A percentile compares a stretch with the other conserved stretches of the same genome.
Evolutionary conservation across 352 stramenopile genomes (phyloP).

Genomic region (Pilasporangium apinafurcum): DNA sequence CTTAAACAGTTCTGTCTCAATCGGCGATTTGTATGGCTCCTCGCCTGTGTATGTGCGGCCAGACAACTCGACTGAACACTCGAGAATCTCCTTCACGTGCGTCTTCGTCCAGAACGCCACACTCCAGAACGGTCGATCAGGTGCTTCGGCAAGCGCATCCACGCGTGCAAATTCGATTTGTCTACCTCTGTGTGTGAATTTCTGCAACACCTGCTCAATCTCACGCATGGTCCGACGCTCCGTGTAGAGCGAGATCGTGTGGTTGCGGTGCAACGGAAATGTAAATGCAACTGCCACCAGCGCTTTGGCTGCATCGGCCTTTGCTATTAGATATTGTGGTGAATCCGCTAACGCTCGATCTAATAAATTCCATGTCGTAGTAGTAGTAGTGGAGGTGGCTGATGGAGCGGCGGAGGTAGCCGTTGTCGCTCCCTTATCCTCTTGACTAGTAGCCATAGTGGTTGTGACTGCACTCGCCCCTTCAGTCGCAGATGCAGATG

Average conservation of each 20-base stretch:
- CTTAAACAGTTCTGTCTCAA: constrained; percentile 45
- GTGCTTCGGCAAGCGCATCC: constrained; percentile 29
- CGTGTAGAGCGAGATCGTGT: constrained; percentile 41
- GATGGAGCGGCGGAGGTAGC: not conserved
- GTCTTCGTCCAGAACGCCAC: constrained; percentile 42
- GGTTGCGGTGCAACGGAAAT: constrained; percentile 45
- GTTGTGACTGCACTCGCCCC: no score
- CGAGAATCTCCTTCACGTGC: constrained; percentile 38
- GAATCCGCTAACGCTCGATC: constrained; percentile 32
- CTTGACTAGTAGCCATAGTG: no score
- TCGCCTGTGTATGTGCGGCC: constrained; percentile 2
- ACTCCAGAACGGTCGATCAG: constrained; percentile 42
- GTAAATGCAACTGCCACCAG: constrained; percentile 38
- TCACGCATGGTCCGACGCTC: constrained; percentile 33
- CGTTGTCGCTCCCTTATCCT: not conserved
- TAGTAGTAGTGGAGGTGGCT: not conserved
- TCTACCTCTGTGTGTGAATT: constrained; percentile 23
- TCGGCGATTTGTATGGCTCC: constrained; percentile 15
- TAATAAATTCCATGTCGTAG: constrained; percentile 24
- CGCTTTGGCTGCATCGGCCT: constrained; percentile 50
- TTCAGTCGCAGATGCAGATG: no score
- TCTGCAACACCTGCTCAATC: constrained; percentile 30
- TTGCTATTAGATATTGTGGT: constrained; percentile 42
- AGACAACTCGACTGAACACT: constrained; percentile 36
- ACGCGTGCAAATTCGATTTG: constrained; percentile 30